Evolutionary conservation across 1,139 yeast genomes (phyloP), one percentile per base, ranked within the genome.

Genomic region (Yamadazyma pseudoaaseri): DNA sequence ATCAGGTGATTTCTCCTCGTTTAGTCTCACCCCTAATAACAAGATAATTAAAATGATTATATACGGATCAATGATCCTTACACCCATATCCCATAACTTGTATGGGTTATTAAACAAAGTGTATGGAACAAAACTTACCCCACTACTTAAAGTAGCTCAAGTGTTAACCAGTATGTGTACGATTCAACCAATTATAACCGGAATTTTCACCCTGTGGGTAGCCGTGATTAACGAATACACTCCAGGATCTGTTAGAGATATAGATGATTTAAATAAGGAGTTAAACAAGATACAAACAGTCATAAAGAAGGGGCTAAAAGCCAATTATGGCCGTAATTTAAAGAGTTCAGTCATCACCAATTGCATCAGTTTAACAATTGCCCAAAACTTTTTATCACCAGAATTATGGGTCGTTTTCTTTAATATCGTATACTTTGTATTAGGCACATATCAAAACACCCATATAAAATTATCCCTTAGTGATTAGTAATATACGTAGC

Each of bases 371-470:
- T 60, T 85, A 52, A 63, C 79, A 1, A 46, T 83, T 35, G 95
- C 96, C n/a, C 96, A 87, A 55, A 77, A 70, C 38, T 83, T 73
- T 51, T 54, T 87, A 20, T 73, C 77, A 12, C 87, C 87, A 10
- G 80, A 81, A 44, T 72, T 83, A 30, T 87, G 96, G 96, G 87
- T 86, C 6, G 86, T 86, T 2, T 85, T 85, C 61, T 86, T 86
- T 64, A 80, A 81, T 42, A 52, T 82, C 41, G 80, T 86, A 27
- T 85, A 80, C 48, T 86, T 86, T 51, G 55, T 83, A 25, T 62
- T 87, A 43, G 89, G 92, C 12, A 86, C 95, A 4, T 76, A 76
- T 47, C 92, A 86, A 58, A 87, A 87, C 57, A 75, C 82, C 29
- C 65, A 73, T 49, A 65, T 83, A 51, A 82, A 83, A 64, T 52